These are phyloP conservation scores for Cryoendolithus antarcticus DNA, from an alignment of 2,329 filamentous ascomycete species.

Conservation along the genomic window DNA sequence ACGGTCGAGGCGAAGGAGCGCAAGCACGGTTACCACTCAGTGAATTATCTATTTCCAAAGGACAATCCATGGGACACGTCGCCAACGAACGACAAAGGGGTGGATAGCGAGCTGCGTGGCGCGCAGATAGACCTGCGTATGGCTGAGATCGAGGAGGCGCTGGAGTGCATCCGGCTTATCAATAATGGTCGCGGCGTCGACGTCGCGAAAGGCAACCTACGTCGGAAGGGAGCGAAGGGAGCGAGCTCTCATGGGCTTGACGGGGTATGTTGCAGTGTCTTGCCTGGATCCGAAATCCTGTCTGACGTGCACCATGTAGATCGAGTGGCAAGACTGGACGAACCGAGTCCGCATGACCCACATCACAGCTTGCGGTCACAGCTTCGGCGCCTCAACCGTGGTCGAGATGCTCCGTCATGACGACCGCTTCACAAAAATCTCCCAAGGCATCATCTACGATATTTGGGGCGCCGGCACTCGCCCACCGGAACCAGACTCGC, in stretches of 20 bases:
- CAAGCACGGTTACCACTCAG: conserved; percentile 15
- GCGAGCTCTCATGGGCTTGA: conserved; percentile 47
- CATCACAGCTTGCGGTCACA: conserved; percentile 53
- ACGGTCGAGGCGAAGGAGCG: conserved; percentile 14
- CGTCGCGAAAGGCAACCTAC: conserved; percentile 41
- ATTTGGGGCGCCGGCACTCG: conserved; percentile 46
- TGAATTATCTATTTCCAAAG: conserved; percentile 52
- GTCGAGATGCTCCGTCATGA: conserved; percentile 46
- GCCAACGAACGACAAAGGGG: conserved; percentile 45
- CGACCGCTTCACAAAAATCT: conserved; percentile 44
- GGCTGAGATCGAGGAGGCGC: conserved; percentile 52
- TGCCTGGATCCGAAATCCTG: too few species aligned
- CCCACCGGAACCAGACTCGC: conserved; percentile 28
- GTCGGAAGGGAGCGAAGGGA: conserved; percentile 45
- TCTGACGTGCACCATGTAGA: conserved; percentile 7
- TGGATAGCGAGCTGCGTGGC: conserved; percentile 46
- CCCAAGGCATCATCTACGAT: conserved; percentile 55
- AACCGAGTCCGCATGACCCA: conserved; percentile 42
- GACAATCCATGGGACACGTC: conserved; percentile 33
- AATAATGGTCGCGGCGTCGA: conserved; percentile 41
- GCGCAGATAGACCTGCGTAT: conserved; percentile 52
- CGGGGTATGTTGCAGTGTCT: conserved; percentile 20
- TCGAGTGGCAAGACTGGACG: conserved; percentile 47
- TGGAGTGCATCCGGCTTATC: conserved; percentile 38
- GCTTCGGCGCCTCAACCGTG: conserved; percentile 53